phyloP scores from a whole-genome alignment of 345 rosid species.

The Salix suchowensis region DNA sequence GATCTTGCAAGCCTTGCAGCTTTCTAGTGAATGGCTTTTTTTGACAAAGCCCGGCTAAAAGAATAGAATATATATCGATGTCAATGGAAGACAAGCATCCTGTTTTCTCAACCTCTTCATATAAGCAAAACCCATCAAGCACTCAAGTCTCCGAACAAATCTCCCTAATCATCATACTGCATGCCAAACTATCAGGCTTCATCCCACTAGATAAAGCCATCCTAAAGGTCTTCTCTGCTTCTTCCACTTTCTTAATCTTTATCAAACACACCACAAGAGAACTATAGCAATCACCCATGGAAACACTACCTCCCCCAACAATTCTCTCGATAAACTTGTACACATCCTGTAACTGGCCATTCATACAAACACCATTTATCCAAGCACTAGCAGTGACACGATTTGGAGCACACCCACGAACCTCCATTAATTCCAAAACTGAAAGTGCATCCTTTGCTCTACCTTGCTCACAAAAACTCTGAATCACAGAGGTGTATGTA shows the following conservation, averaged over 20 bases:
- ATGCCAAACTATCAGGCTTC: slow-evolving; percentile 67
- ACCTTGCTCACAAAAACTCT: slow-evolving; percentile 55
- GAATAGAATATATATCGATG: slow-evolving; percentile 53
- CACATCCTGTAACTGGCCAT: slow-evolving; percentile 45
- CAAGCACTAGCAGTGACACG: slow-evolving; percentile 61
- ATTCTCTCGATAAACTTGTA: slow-evolving; percentile 52
- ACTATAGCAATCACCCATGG: slow-evolving; percentile 60
- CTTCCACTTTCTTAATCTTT: slow-evolving; percentile 40
- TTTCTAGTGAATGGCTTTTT: slow-evolving; percentile 39
- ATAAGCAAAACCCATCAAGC: slow-evolving; percentile 54
- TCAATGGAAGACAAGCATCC: slow-evolving; percentile 46
- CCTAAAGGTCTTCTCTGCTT: slow-evolving; percentile 57
- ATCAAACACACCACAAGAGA: slow-evolving; percentile 52
- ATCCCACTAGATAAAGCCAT: slow-evolving; percentile 41
- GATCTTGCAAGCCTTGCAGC: slow-evolving; percentile 53
- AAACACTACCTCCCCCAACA: slow-evolving; percentile 46
- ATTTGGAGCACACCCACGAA: slow-evolving; percentile 55
- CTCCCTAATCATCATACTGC: slow-evolving; percentile 58
- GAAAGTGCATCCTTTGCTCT: slow-evolving; percentile 45
- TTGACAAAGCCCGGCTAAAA: slow-evolving; percentile 52
- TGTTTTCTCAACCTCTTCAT: slow-evolving; percentile 48
- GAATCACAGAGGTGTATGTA: slow-evolving; percentile 64
- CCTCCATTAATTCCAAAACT: slow-evolving; percentile 68
- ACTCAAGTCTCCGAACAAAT: slow-evolving; percentile 43
- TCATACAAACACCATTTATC: slow-evolving; percentile 53